A percentile compares a stretch with the other conserved stretches of the same genome.
Conservation (phyloP, 768 basidiomycete genomes). For the Lactifluus subvellereus region DNA sequence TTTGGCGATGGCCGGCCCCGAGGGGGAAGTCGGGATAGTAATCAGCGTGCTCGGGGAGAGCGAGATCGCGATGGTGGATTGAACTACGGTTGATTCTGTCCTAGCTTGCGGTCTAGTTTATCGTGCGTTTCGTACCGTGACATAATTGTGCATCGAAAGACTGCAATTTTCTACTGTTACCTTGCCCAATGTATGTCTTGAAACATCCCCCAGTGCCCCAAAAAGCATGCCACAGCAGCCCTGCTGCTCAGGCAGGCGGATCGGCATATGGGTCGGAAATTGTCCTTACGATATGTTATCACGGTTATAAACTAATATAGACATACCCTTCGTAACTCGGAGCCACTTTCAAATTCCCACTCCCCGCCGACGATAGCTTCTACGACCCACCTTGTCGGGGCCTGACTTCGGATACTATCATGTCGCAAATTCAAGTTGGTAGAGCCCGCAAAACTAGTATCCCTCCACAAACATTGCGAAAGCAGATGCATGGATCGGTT, state of each 20-base stretch:
- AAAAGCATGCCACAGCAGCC: too few relatives aligned
- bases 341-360: too few relatives aligned
- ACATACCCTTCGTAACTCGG: too few relatives aligned
- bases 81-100: conserved; percentile 30
- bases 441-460: conserved; percentile 12
- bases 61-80: conserved; percentile 26
- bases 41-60: conserved; percentile 21
- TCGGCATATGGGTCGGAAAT: too few relatives aligned
- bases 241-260: too few relatives aligned
- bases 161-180: background rate
- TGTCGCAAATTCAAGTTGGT: background rate
- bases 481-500: background rate
- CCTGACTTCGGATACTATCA: background rate
- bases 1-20: conserved; percentile 12
- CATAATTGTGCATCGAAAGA: background rate
- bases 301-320: too few relatives aligned
- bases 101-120: background rate
- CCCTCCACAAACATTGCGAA: conserved; percentile 7
- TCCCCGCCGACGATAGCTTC: too few relatives aligned
- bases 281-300: too few relatives aligned
- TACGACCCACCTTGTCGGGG: too few relatives aligned
- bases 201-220: too few relatives aligned
- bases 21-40: conserved; percentile 18
- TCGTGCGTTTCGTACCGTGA: background rate
- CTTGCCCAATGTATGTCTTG: too few relatives aligned